A percentile compares a stretch with the other conserved stretches of the same genome.
phyloP scores from a whole-genome alignment of 192 early-diverging fungal species.

The Helicostylum pulchrum region DNA sequence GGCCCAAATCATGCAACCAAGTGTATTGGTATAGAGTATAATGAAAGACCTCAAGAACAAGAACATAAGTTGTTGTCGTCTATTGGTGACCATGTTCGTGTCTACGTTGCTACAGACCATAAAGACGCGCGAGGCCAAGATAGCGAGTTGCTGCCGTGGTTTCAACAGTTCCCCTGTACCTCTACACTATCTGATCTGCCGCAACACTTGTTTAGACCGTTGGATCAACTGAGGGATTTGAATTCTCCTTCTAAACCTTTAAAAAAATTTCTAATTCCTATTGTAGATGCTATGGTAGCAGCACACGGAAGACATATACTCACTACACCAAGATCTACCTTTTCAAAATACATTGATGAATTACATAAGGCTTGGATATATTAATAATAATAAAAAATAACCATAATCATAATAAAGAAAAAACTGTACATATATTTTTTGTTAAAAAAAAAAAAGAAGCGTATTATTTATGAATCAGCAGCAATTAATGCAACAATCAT shows the following conservation, averaged over 20 bases:
- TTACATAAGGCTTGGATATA: constrained; percentile 18
- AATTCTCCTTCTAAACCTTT: constrained; percentile 25
- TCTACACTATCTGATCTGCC: constrained; percentile 41
- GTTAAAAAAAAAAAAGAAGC: no score
- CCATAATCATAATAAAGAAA: background rate
- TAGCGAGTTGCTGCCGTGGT: constrained; percentile 26
- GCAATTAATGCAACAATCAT: constrained; percentile 45
- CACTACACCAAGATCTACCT: constrained; percentile 29
- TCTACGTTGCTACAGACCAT: constrained; percentile 52
- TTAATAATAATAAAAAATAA: background rate
- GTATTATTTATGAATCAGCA: constrained; percentile 31
- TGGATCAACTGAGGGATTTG: constrained; percentile 26
- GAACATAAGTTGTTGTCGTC: background rate
- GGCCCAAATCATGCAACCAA: background rate
- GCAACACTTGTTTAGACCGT: constrained; percentile 23
- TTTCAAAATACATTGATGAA: constrained; percentile 34
- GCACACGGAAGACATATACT: constrained; percentile 27
- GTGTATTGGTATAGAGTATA: no score
- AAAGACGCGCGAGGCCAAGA: constrained; percentile 35
- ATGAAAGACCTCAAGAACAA: background rate
- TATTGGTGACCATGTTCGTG: constrained; percentile 15
- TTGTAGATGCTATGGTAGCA: constrained; percentile 36
- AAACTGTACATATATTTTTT: background rate
- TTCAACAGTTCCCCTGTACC: constrained; percentile 40
- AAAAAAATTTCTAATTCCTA: constrained; percentile 21